Conservation (phyloP, 495 filamentous ascomycete genomes). For the Copromyces sp. region DNA sequence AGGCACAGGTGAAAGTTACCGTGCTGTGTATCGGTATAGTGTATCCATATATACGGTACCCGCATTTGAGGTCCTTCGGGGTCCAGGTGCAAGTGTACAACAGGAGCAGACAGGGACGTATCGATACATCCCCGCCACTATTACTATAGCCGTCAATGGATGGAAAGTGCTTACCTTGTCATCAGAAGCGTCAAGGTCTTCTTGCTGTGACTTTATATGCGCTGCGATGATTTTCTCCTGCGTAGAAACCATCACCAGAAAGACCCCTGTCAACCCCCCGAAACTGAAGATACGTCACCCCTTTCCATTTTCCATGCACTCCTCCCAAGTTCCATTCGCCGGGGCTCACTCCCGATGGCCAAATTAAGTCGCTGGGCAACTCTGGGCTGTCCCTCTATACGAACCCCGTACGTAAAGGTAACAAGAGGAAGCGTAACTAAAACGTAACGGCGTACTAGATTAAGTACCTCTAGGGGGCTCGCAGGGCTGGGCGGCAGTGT, state of each 20-base stretch:
- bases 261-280: background rate
- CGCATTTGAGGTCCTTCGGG: background rate
- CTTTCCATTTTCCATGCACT: background rate
- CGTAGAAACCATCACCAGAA: background rate
- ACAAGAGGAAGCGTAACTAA: background rate
- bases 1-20: background rate
- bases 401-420: background rate
- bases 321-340: background rate
- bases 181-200: background rate
- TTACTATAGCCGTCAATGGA: background rate
- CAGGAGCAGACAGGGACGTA: background rate
- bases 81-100: background rate
- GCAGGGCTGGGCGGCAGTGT: background rate
- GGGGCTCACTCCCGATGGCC: background rate
- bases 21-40: background rate
- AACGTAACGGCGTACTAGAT: background rate
- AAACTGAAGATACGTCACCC: background rate
- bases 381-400: background rate
- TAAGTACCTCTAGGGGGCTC: background rate
- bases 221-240: background rate
- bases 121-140: background rate
- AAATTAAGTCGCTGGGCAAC: background rate
- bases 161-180: background rate
- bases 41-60: background rate
- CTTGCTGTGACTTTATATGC: background rate